phyloP scores from a whole-genome alignment of 768 basidiomycete species.

The Wakefieldia striispora region DNA sequence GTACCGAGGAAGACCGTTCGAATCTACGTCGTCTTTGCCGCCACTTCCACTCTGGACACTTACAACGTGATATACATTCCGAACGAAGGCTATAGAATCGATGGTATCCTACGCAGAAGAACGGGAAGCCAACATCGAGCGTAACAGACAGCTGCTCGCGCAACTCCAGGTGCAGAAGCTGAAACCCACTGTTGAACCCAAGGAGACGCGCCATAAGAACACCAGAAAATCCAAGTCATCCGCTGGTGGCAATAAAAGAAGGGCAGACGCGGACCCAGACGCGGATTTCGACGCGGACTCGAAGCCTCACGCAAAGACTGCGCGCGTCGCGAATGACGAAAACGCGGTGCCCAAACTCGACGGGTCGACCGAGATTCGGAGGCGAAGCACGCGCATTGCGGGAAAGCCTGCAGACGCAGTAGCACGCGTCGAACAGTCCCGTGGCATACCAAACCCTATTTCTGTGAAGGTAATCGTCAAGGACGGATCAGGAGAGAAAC shows the following conservation, averaged over 20 bases:
- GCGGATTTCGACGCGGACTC: conserved; percentile 31
- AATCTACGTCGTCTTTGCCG: too few relatives aligned
- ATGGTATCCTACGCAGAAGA: conserved; percentile 33
- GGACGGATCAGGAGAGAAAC: conserved; percentile 34
- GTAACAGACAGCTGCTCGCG: conserved; percentile 45
- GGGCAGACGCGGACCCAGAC: conserved; percentile 27
- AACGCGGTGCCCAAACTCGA: conserved; percentile 6
- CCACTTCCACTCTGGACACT: too few relatives aligned
- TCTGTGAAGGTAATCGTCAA: conserved; percentile 37
- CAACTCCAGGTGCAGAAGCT: conserved; percentile 39
- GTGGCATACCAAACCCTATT: conserved; percentile 35
- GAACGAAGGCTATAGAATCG: background rate
- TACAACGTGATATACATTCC: background rate
- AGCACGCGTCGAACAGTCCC: conserved; percentile 35
- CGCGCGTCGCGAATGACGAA: conserved; percentile 19
- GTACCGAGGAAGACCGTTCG: background rate
- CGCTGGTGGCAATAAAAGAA: conserved; percentile 40
- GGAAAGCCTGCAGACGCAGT: conserved; percentile 56
- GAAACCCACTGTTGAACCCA: conserved; percentile 47
- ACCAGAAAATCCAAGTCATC: background rate
- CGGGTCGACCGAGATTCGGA: conserved; percentile 28
- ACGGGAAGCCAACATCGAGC: conserved; percentile 36
- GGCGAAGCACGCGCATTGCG: conserved; percentile 68
- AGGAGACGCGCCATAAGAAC: conserved; percentile 34
- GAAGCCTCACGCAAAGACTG: conserved; percentile 22